Percentiles rank a stretch among this genome's conserved stretches.
These are phyloP conservation scores for Phytophthora rubi DNA, from an alignment of 352 stramenopile genomes.

Conservation along the genomic window DNA sequence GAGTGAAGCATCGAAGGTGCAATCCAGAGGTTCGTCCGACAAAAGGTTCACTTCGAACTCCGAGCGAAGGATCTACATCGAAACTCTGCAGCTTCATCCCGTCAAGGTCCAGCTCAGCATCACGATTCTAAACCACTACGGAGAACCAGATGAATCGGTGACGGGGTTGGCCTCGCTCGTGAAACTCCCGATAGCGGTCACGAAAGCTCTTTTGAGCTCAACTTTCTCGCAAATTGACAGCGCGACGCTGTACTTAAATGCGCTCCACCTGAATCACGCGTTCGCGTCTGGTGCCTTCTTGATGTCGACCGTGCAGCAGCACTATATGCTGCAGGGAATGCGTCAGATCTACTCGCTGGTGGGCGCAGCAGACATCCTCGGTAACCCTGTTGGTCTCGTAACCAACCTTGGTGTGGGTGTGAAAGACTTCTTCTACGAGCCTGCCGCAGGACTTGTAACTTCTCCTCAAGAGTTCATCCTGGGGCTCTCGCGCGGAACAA, in stretches of 20 bases:
- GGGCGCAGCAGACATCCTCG: conserved; percentile 89
- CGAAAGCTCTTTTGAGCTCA: conserved; percentile 40
- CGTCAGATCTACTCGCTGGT: conserved; percentile 87
- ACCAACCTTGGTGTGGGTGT: conserved; percentile 90
- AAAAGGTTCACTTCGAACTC: conserved; percentile 37
- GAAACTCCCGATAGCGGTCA: conserved; percentile 41
- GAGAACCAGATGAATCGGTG: conserved; percentile 26
- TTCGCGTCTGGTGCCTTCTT: conserved; percentile 79
- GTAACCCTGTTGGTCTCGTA: conserved; percentile 90
- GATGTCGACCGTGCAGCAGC: conserved; percentile 76
- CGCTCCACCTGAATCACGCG: conserved; percentile 81
- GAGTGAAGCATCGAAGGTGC: conserved; percentile 30
- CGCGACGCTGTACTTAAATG: conserved; percentile 81
- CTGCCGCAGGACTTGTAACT: conserved; percentile 88
- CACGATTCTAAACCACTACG: conserved; percentile 39
- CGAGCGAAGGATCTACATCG: conserved; percentile 84
- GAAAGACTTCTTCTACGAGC: conserved; percentile 95
- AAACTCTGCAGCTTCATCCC: conserved; percentile 83
- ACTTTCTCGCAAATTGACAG: conserved; percentile 68
- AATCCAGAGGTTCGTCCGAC: conserved; percentile 18
- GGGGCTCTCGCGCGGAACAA: conserved; percentile 88
- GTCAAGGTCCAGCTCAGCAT: conserved; percentile 79
- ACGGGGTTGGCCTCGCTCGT: conserved; percentile 29
- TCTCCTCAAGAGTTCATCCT: conserved; percentile 89
- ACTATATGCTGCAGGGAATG: conserved; percentile 83